Evolutionary conservation across 345 rosid species (phyloP).

Genomic region (Populus tremula): DNA sequence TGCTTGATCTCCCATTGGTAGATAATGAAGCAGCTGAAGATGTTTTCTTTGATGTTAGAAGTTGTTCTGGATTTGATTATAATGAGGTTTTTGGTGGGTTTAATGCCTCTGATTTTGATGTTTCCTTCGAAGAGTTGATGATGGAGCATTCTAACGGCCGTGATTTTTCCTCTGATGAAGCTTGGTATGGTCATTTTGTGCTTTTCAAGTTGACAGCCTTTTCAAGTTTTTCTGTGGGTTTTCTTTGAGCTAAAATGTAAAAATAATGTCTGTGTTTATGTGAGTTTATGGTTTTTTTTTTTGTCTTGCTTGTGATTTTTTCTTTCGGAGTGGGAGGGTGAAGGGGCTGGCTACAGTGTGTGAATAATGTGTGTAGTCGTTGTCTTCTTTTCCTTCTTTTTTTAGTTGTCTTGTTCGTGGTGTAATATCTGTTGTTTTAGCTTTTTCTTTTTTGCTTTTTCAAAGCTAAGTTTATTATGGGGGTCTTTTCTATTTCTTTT

Average conservation of each 20-base stretch:
- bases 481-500: not conserved
- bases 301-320: not conserved
- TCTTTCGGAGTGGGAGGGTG: too few species aligned
- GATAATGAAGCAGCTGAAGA: constrained; percentile 34
- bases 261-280: not conserved
- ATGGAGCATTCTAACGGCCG: constrained; percentile 36
- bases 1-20: constrained; percentile 73
- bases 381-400: not conserved
- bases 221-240: not conserved
- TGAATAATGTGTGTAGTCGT: not conserved
- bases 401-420: not conserved
- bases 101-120: constrained; percentile 52
- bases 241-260: not conserved
- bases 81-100: constrained; percentile 73
- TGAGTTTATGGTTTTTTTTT: not conserved
- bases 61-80: constrained; percentile 55
- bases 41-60: constrained; percentile 60
- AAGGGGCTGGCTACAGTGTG: not conserved
- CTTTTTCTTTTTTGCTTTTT: not conserved
- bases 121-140: constrained; percentile 56
- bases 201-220: not conserved
- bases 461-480: not conserved
- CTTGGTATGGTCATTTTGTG: constrained; percentile 51
- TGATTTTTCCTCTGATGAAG: constrained; percentile 66
- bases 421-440: not conserved